These are phyloP conservation scores for Thelonectria blattea DNA, from an alignment of 2,329 filamentous ascomycete species.

Conservation along the genomic window DNA sequence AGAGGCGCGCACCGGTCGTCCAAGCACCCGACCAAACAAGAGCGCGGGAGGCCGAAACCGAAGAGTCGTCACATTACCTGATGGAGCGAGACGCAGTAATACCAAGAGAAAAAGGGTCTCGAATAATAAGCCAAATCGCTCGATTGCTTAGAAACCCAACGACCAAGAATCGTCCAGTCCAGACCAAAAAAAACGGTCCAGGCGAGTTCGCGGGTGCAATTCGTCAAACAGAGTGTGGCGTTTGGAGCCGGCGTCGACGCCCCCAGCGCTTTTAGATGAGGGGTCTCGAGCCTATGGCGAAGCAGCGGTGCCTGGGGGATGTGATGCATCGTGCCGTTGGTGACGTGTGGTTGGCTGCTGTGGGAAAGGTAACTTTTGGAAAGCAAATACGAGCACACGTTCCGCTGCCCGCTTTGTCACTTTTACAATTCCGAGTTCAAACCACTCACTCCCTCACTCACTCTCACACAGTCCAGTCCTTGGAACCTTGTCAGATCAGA, in stretches of 20 bases:
- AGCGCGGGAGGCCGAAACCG: too few species aligned
- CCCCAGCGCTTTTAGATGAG: not conserved
- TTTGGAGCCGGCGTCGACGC: not conserved
- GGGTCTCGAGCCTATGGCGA: constrained; percentile 13
- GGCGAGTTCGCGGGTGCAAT: constrained; percentile 3
- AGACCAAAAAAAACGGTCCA: too few species aligned
- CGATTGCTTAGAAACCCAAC: not conserved
- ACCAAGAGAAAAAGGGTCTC: too few species aligned
- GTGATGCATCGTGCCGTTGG: not conserved
- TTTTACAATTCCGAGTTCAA: too few species aligned
- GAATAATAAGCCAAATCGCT: too few species aligned
- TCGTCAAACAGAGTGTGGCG: constrained; percentile 18
- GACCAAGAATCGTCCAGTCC: not conserved
- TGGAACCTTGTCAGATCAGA: too few species aligned
- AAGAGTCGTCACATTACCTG: not conserved
- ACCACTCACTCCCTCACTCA: too few species aligned
- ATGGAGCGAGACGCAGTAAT: not conserved
- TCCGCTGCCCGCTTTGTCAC: too few species aligned
- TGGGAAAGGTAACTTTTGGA: constrained; percentile 14
- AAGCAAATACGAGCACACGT: too few species aligned
- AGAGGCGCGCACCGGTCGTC: not conserved
- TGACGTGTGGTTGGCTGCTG: constrained; percentile 13
- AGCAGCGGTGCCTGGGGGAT: constrained; percentile 10
- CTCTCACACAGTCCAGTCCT: too few species aligned
- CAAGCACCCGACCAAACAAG: not conserved